Percentiles rank a stretch among this genome's conserved stretches.
Conservation (phyloP, 768 basidiomycete species). For the Krasilnikovozyma curviuscula region DNA sequence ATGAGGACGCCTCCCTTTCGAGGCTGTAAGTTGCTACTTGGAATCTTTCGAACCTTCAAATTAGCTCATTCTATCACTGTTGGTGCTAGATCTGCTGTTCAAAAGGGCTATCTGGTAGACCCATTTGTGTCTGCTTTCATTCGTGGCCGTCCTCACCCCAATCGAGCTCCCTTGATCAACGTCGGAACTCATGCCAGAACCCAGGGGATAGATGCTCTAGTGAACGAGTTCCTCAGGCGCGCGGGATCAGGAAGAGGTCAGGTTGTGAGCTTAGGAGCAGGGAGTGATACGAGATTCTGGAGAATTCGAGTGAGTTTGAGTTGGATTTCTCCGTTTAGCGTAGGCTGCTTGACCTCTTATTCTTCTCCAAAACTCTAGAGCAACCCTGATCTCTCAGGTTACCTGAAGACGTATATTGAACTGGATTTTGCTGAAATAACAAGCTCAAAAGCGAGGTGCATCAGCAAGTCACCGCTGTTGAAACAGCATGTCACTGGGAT, state of each 20-base stretch:
- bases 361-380: constrained; percentile 30
- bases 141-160: constrained; percentile 38
- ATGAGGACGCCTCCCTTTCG: constrained; percentile 25
- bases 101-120: constrained; percentile 59
- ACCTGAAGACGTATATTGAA: constrained; percentile 52
- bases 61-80: not conserved
- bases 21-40: constrained; percentile 20
- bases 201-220: constrained; percentile 54
- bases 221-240: constrained; percentile 41
- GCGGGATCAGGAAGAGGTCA: constrained; percentile 40
- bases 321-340: too few species aligned
- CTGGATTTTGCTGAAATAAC: constrained; percentile 80
- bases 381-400: constrained; percentile 32
- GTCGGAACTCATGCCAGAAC: constrained; percentile 80
- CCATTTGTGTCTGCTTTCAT: constrained; percentile 51
- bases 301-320: constrained; percentile 58
- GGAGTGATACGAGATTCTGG: constrained; percentile 94
- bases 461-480: not conserved
- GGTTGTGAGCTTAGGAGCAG: constrained; percentile 84
- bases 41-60: not conserved
- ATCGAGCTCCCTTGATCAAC: constrained; percentile 74
- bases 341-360: too few species aligned
- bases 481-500: not conserved
- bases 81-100: constrained; percentile 45
- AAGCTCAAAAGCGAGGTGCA: constrained; percentile 36